Percentiles rank a stretch among this genome's conserved stretches.
phyloP scores from a whole-genome alignment of 805 yeast genomes.

The Saturnispora silvae region DNA sequence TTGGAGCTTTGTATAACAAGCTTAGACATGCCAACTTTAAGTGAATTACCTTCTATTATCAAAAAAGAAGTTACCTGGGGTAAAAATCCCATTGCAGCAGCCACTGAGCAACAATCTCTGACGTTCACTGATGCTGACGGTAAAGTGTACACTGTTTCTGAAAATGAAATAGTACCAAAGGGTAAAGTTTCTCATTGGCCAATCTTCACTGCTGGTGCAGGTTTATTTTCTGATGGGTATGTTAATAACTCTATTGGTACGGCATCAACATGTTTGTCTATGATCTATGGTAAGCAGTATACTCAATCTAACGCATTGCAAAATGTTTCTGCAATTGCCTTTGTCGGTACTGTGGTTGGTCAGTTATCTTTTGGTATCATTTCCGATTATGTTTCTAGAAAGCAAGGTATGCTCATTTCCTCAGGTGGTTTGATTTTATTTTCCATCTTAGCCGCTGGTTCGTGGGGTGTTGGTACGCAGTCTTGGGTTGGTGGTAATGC shows the following conservation, averaged over 20 bases:
- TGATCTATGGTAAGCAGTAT: slow-evolving; percentile 56
- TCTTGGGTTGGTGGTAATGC: slow-evolving; percentile 36
- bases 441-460: slow-evolving; percentile 69
- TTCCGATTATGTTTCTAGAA: slow-evolving; percentile 74
- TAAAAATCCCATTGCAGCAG: slow-evolving; percentile 10
- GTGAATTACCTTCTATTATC: slow-evolving; percentile 9
- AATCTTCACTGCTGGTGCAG: slow-evolving; percentile 80
- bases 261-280: slow-evolving; percentile 63
- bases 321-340: slow-evolving; percentile 79
- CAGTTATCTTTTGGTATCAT: slow-evolving; percentile 71
- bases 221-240: slow-evolving; percentile 88
- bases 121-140: slow-evolving; percentile 17
- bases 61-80: slow-evolving; percentile 23
- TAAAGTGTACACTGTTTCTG: slow-evolving; percentile 15
- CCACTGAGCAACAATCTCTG: slow-evolving; percentile 15
- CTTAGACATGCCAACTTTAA: slow-evolving; percentile 14
- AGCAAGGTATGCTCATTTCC: slow-evolving; percentile 72
- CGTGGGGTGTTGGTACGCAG: slow-evolving; percentile 64
- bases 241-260: slow-evolving; percentile 77
- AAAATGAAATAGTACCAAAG: slow-evolving; percentile 18
- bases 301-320: slow-evolving; percentile 56
- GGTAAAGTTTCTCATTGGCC: slow-evolving; percentile 39
- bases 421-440: slow-evolving; percentile 66
- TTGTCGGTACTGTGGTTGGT: slow-evolving; percentile 87
- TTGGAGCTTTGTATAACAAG: no score